These are phyloP conservation scores for Trichophyton mentagrophytes DNA, from an alignment of 2,329 filamentous ascomycete species.

Conservation along the genomic window DNA sequence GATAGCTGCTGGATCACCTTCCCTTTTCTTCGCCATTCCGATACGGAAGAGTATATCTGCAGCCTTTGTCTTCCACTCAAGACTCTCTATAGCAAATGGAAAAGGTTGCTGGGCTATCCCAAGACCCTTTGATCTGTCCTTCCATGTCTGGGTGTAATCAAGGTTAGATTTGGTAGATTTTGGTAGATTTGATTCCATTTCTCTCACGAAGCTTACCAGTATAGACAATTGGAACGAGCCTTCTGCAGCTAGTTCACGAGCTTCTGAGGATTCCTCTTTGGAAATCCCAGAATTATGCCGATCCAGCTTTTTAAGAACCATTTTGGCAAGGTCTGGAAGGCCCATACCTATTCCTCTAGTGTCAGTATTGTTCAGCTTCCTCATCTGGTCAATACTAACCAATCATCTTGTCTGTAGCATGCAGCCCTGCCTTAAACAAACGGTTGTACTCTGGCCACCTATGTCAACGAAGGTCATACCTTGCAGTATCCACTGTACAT, in stretches of 20 bases:
- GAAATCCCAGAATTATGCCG: neutral
- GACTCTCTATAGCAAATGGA: slow-evolving; percentile 24
- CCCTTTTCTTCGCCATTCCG: slow-evolving; percentile 46
- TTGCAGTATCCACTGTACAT: neutral
- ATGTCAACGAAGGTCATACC: neutral
- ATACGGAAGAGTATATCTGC: slow-evolving; percentile 61
- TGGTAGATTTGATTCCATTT: neutral
- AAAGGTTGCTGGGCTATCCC: neutral
- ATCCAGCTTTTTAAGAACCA: slow-evolving; percentile 44
- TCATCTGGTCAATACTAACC: neutral
- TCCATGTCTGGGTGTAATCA: slow-evolving; percentile 42
- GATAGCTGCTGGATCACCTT: slow-evolving; percentile 41
- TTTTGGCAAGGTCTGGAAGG: slow-evolving; percentile 46
- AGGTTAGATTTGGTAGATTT: neutral
- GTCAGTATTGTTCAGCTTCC: neutral
- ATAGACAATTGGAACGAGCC: neutral
- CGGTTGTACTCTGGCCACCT: slow-evolving; percentile 31
- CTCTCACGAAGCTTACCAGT: neutral
- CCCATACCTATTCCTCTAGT: slow-evolving; percentile 30
- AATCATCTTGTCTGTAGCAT: slow-evolving; percentile 38
- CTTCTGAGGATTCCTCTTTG: neutral
- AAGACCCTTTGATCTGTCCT: slow-evolving; percentile 15
- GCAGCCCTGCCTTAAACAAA: slow-evolving; percentile 55
- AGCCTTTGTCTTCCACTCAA: slow-evolving; percentile 45
- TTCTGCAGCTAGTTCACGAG: neutral